Evolutionary conservation across 2,329 filamentous ascomycete species (phyloP).

Genomic region (Xylaria sp.): DNA sequence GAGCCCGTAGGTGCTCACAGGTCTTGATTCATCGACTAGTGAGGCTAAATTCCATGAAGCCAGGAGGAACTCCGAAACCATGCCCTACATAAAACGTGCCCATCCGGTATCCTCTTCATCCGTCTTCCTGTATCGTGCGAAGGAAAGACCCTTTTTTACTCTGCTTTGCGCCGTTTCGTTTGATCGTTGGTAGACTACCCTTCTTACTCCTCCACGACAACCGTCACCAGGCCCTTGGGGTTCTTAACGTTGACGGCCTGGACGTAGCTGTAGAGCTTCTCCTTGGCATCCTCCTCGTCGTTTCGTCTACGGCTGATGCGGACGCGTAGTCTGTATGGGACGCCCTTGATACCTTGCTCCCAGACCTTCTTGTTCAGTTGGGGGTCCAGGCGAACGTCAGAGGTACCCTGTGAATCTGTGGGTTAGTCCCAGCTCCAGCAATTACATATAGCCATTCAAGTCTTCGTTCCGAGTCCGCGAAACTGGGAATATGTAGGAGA

Average conservation of each 20-base stretch:
- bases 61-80: constrained; percentile 58
- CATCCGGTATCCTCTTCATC: constrained; percentile 47
- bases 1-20: constrained; percentile 48
- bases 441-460: not conserved
- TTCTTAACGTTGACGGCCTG: constrained; percentile 99
- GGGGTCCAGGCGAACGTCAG: constrained; percentile 97
- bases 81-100: constrained; percentile 55
- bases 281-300: constrained; percentile 99
- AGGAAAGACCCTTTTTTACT: constrained; percentile 45
- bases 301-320: constrained; percentile 99
- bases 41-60: constrained; percentile 58
- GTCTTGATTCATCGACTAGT: constrained; percentile 56
- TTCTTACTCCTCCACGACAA: constrained; percentile 80
- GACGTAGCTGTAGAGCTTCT: constrained; percentile 99
- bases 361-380: constrained; percentile 99
- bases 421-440: constrained; percentile 40
- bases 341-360: constrained; percentile 99
- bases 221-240: constrained; percentile 95
- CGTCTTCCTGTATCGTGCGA: constrained; percentile 35
- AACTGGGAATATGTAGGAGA: not conserved
- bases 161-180: constrained; percentile 38
- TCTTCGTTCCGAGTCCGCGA: not conserved
- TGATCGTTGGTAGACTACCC: constrained; percentile 32
- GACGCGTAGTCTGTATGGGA: constrained; percentile 95
- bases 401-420: constrained; percentile 76